These are phyloP conservation scores for Populus tremula DNA, from an alignment of 345 rosid species.

Conservation along the genomic window DNA sequence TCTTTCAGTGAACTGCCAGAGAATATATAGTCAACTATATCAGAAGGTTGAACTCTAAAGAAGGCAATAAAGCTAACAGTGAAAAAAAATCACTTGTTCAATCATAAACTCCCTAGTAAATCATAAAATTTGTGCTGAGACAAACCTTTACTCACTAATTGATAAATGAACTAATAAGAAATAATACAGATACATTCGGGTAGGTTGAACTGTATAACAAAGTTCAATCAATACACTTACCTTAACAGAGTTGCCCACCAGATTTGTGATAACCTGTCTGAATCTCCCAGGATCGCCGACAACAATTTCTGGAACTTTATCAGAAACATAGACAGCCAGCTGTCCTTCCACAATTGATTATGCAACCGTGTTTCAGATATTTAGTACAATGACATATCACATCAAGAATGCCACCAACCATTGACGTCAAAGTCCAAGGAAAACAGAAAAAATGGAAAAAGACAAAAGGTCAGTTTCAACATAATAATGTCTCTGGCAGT, in stretches of 20 bases:
- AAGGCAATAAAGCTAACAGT: background rate
- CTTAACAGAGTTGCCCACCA: conserved; percentile 95
- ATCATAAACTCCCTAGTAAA: background rate
- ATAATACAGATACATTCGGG: background rate
- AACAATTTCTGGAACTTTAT: conserved; percentile 79
- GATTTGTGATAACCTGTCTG: conserved; percentile 90
- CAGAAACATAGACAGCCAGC: conserved; percentile 91
- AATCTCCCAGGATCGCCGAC: conserved; percentile 95
- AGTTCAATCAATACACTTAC: conserved; percentile 39
- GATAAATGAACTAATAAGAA: background rate
- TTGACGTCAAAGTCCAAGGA: conserved; percentile 7
- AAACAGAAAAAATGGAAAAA: background rate
- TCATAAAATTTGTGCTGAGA: background rate
- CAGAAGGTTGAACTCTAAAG: background rate
- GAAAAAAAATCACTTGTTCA: background rate
- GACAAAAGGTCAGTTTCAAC: conserved; percentile 16
- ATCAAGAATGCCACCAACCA: conserved; percentile 14
- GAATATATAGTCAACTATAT: conserved; percentile 6
- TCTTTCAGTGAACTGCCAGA: conserved; percentile 80
- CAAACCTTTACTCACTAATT: background rate
- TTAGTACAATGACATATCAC: background rate
- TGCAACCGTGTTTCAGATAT: conserved; percentile 2
- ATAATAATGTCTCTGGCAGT: background rate
- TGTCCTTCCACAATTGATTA: conserved; percentile 39
- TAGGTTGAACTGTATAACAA: background rate